Evolutionary conservation across 176 grass and related monocot genomes (phyloP), one percentile per base, ranked within the genome.

Genomic region (Saccharum officinarum): DNA sequence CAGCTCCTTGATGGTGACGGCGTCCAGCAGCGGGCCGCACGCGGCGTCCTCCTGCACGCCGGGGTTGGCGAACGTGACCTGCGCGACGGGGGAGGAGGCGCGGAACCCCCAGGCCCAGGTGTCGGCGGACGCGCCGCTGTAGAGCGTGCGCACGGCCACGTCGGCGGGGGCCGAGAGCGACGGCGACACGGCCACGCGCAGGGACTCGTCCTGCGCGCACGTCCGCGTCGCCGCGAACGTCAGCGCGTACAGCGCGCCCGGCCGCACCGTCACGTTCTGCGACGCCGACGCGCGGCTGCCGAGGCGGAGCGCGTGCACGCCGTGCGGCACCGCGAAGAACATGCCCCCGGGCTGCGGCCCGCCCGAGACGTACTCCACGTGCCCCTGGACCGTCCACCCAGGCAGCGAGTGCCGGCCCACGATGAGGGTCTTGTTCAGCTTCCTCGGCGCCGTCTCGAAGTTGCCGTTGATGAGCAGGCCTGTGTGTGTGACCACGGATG

Each of bases 161-260:
- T 99, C 93, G 38, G 93, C 93, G 10, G 88, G 91, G 1, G 93
- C 82, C 0, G 88, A 88, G 55, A 94, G 86, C 75, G 97, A 92
- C 2, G 93, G 93, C 62, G 77, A 61, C 6, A 87, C 92, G 11
- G 92, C 88, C 67, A 95, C 76, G 37, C 92, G 92, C 2, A 95
- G 63, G 36, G 73, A 78, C 92, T 99, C 97, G 86, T 99, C 93
- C 88, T 96, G 93, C 30, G 97, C 93, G 80, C 97, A 99, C 15
- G 97, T 99, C 74, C 97, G 83, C 55, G 97, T 99, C 25, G 97
- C 93, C 36, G 93, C 84, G 85, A 99, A 99, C 9, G 97, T 99
- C 70, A 99, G 84, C 34, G 97, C 85, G 85, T 99, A 99, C n/a
- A 94, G 82, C 28, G 93, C 18, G 18, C 97, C 93, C 0, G 97